Percentiles rank a stretch among this genome's conserved stretches.
Evolutionary conservation across 306 rosid species (phyloP).

Genomic region (peach (Prunus persica)): Prunus_persica_NCBIv2 NC_034011.1:26072501-26073000

Average conservation of each 20-base stretch:
- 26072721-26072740: constrained; percentile 59
- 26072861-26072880: too few species aligned
- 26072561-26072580: not conserved
- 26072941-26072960: constrained; percentile 67
- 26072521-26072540: not conserved
- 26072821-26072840: not conserved
- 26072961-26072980: constrained; percentile 69
- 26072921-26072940: constrained; percentile 6
- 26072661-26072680: constrained; percentile 67
- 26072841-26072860: not conserved
- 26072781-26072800: constrained; percentile 21
- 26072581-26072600: constrained; percentile 56
- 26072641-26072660: constrained; percentile 61
- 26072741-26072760: constrained; percentile 2
- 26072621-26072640: constrained; percentile 35
- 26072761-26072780: not conserved
- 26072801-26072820: not conserved
- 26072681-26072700: constrained; percentile 65
- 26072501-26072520: not conserved
- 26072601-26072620: constrained; percentile 44
- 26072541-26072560: not conserved
- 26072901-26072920: constrained; percentile 15
- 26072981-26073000: constrained; percentile 76
- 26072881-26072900: not conserved
- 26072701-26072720: constrained; percentile 63